A percentile compares a stretch with the other conserved stretches of the same genome.
Evolutionary conservation across 1,139 yeast genomes (phyloP).

Genomic region (Diutina pseudorugosa): DNA sequence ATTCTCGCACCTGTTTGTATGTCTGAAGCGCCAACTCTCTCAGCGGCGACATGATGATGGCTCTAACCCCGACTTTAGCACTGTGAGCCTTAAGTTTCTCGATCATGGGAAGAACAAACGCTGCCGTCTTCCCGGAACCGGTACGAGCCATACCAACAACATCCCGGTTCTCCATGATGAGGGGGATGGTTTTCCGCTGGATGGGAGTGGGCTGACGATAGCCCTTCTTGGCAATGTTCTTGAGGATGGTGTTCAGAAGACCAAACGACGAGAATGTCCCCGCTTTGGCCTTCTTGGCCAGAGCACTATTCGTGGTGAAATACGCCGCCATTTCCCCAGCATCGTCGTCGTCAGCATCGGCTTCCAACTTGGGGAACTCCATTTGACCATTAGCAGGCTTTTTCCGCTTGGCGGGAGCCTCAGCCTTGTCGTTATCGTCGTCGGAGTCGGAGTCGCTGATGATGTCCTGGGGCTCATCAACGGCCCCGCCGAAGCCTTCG

Average conservation of each 20-base stretch:
- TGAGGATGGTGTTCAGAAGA: slow-evolving; percentile 55
- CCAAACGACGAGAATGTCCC: slow-evolving; percentile 91
- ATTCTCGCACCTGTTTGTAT: slow-evolving; percentile 77
- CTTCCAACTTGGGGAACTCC: slow-evolving; percentile 55
- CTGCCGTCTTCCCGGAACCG: slow-evolving; percentile 98
- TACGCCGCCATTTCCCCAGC: slow-evolving; percentile 31
- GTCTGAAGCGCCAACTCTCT: slow-evolving; percentile 95
- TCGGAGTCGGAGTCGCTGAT: slow-evolving; percentile 29
- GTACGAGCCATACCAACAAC: slow-evolving; percentile 99
- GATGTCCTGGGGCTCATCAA: slow-evolving; percentile 42
- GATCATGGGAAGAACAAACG: slow-evolving; percentile 86
- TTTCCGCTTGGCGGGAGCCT: slow-evolving; percentile 8
- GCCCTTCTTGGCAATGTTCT: slow-evolving; percentile 73
- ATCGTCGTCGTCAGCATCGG: slow-evolving; percentile 30
- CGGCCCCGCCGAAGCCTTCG: slow-evolving; percentile 11
- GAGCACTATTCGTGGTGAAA: slow-evolving; percentile 26
- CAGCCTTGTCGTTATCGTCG: slow-evolving; percentile 13
- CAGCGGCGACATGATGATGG: slow-evolving; percentile 80
- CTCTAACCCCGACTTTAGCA: slow-evolving; percentile 83
- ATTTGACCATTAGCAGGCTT: slow-evolving; percentile 7
- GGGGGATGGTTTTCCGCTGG: slow-evolving; percentile 89
- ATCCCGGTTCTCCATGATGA: slow-evolving; percentile 77
- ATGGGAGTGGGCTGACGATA: slow-evolving; percentile 95
- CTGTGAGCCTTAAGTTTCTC: slow-evolving; percentile 76
- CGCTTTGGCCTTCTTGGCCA: slow-evolving; percentile 54